Evolutionary conservation across 2,329 filamentous ascomycete species (phyloP).

Genomic region (Venturia asperata): DNA sequence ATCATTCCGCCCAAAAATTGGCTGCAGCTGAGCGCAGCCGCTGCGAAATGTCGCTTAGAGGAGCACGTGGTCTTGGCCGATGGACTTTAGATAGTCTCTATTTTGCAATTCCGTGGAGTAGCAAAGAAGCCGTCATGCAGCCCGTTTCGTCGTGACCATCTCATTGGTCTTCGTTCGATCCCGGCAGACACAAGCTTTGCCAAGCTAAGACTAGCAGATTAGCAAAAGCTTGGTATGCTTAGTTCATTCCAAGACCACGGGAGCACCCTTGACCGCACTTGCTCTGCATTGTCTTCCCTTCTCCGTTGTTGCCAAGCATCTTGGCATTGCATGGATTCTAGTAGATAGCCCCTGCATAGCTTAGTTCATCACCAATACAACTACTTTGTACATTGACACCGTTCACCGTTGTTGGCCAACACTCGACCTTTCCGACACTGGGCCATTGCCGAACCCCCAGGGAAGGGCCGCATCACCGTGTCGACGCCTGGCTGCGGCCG

Average conservation of each 20-base stretch:
- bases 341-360: too few relatives aligned
- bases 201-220: neutral
- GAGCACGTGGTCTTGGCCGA: neutral
- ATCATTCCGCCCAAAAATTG: neutral
- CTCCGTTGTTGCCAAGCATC: too few relatives aligned
- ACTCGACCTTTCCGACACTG: neutral
- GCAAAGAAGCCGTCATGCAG: neutral
- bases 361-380: too few relatives aligned
- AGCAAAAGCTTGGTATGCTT: neutral
- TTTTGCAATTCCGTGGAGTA: neutral
- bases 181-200: neutral
- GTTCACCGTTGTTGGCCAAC: neutral
- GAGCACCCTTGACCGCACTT: neutral
- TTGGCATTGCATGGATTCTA: too few relatives aligned
- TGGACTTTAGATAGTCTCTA: neutral
- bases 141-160: neutral
- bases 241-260: neutral
- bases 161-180: neutral
- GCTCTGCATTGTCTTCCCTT: neutral
- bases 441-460: neutral
- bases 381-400: too few relatives aligned
- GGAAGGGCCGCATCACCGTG: neutral
- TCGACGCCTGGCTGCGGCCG: neutral
- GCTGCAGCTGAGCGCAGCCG: neutral
- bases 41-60: neutral